Base-by-base conservation (phyloP, 345 rosid species). In the Leavenworthia alabamica region DNA sequence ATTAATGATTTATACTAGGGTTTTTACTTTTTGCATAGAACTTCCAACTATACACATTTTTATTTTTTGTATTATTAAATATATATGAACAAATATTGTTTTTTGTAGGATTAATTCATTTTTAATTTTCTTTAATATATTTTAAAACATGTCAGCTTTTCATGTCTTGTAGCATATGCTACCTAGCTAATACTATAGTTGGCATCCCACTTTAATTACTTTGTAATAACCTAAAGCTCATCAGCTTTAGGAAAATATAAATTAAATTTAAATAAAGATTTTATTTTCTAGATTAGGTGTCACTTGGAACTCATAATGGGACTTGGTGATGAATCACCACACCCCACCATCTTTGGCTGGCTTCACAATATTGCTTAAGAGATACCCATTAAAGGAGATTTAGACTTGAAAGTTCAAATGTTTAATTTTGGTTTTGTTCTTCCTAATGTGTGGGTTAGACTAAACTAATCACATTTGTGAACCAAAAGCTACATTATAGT, bases 291-390 rank as follows among this genome's bases (percentile, higher is more conserved):
- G 20, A 56, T 54, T 54, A 62, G 68, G 70, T 77, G 83, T 77
- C 85, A 80, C 78, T 78, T 78, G 78, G 86, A 71, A 64, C 77
- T 71, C 78, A 75, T 75, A 77, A 80, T 78, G 71, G 62, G 86
- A 46, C 51, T 70, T 64, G 76, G 52, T 66, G 66, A 71, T 71
- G 71, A 76, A 79, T 67, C 78, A 75, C 51, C 67, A 75, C 80
- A 82, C 86, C 78, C 78, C 68, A 61, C 57, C 74, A 68, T 78
- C 79, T 78, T 81, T 80, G 81, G 82, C 75, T 76, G 59, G 50
- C 39, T 78, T 60, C 11, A 33, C 1, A 4, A 73, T 71, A 60
- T 66, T 71, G 75, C 78, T 68, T 76, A 60, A 16, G 71, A 76
- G 78, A 76, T 83, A 81, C 78, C 88, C 67, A 54, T 35, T 60